phyloP scores from a whole-genome alignment of 768 basidiomycete species.

The Hirschioporus abietinus region DNA sequence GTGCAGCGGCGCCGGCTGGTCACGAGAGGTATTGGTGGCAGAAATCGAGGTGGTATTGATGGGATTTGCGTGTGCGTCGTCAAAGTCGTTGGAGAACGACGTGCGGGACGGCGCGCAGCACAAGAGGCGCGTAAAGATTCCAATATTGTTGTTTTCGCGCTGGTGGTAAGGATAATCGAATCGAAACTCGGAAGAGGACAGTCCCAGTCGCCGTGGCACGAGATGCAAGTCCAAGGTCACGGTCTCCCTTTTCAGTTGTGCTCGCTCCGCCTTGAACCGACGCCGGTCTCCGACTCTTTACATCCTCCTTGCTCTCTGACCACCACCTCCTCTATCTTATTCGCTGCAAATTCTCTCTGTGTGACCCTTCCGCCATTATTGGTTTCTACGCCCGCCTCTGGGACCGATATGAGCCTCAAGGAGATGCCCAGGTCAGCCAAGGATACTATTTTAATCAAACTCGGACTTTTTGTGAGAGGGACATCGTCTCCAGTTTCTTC shows the following conservation, averaged over 20 bases:
- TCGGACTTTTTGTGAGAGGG: not conserved
- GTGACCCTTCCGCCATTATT: not conserved
- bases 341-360: not conserved
- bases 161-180: not conserved
- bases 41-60: not conserved
- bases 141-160: not conserved
- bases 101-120: conserved; percentile 1
- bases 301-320: not conserved
- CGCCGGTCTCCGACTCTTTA: not conserved
- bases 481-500: not conserved
- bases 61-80: not conserved
- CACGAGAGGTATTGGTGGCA: not conserved
- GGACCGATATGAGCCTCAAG: not conserved
- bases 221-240: not conserved
- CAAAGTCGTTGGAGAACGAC: not conserved
- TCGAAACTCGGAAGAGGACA: not conserved
- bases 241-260: not conserved
- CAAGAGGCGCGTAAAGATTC: not conserved
- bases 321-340: not conserved
- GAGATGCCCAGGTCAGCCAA: not conserved
- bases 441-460: not conserved
- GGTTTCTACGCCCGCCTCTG: not conserved
- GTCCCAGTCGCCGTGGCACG: not conserved
- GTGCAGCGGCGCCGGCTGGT: not conserved
- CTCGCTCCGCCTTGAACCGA: not conserved